These are phyloP conservation scores for Lentinus tigrinus DNA, from an alignment of 768 basidiomycete genomes.

Conservation along the genomic window DNA sequence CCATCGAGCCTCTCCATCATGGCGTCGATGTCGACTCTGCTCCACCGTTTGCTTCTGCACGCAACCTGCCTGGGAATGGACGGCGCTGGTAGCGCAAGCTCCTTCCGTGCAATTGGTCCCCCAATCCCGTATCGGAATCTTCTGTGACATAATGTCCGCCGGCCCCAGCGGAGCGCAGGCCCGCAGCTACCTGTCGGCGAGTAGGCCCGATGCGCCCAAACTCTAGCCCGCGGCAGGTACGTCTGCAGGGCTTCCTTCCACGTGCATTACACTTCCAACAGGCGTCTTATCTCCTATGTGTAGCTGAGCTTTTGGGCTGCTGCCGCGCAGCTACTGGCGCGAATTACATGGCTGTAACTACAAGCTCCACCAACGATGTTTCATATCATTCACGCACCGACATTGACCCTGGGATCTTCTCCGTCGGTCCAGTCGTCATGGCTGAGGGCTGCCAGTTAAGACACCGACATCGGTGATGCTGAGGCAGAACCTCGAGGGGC, in stretches of 20 bases:
- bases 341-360: too few relatives aligned
- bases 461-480: too few relatives aligned
- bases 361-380: too few relatives aligned
- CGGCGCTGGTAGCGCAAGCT: conserved; percentile 7
- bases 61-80: conserved; percentile 5
- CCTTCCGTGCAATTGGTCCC: conserved; percentile 10
- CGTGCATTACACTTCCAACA: conserved; percentile 1
- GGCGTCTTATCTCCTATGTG: background rate
- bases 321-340: too few relatives aligned
- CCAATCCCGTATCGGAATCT: conserved; percentile 6
- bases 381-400: too few relatives aligned
- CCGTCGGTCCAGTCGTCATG: too few relatives aligned
- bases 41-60: conserved; percentile 4
- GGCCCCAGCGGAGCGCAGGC: conserved; percentile 17
- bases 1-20: background rate
- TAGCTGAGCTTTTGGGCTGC: too few relatives aligned
- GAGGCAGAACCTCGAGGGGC: background rate
- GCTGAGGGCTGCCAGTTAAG: too few relatives aligned
- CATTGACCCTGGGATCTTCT: too few relatives aligned
- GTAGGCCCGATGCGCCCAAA: conserved; percentile 3
- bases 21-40: conserved; percentile 2
- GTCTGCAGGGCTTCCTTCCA: conserved; percentile 11
- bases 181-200: conserved; percentile 8
- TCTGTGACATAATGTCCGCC: conserved; percentile 10
- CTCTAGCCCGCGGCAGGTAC: conserved; percentile 7